Evolutionary conservation across 192 early-diverging fungal species (phyloP).

Genomic region (Linnemannia elongata): DNA sequence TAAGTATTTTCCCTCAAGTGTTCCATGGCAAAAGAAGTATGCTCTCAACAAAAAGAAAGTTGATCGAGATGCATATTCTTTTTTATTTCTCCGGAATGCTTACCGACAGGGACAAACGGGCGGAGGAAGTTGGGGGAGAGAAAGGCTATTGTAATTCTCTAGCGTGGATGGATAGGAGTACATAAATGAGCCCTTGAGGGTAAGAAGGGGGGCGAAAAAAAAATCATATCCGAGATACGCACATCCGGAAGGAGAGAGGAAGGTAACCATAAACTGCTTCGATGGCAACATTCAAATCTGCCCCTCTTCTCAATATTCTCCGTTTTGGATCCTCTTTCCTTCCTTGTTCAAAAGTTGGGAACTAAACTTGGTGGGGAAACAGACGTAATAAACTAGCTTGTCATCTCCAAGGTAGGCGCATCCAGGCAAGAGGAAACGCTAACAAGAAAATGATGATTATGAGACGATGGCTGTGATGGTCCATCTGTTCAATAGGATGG

Average conservation of each 20-base stretch:
- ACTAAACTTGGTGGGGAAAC: constrained; percentile 4
- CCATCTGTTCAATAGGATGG: background rate
- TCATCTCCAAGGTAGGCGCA: too few species aligned
- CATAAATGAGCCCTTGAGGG: background rate
- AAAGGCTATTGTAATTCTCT: background rate
- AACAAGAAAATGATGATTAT: background rate
- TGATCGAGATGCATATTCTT: background rate
- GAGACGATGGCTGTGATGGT: background rate
- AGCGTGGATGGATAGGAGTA: too few species aligned
- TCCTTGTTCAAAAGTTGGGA: background rate
- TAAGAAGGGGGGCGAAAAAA: too few species aligned
- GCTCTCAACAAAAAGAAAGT: background rate
- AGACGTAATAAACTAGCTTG: background rate
- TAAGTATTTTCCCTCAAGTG: too few species aligned
- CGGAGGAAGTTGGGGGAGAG: background rate
- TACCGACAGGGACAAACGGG: background rate
- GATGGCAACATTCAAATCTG: background rate
- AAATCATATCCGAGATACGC: background rate
- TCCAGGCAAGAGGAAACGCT: background rate
- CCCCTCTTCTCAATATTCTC: background rate
- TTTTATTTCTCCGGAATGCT: constrained; percentile 8
- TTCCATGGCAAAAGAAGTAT: background rate
- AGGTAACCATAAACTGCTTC: constrained; percentile 4
- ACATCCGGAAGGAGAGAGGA: background rate
- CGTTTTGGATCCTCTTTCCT: background rate